Evolutionary conservation across 1,284 basidiomycete genomes (phyloP).

Genomic region (Trichosporon faecale): DNA sequence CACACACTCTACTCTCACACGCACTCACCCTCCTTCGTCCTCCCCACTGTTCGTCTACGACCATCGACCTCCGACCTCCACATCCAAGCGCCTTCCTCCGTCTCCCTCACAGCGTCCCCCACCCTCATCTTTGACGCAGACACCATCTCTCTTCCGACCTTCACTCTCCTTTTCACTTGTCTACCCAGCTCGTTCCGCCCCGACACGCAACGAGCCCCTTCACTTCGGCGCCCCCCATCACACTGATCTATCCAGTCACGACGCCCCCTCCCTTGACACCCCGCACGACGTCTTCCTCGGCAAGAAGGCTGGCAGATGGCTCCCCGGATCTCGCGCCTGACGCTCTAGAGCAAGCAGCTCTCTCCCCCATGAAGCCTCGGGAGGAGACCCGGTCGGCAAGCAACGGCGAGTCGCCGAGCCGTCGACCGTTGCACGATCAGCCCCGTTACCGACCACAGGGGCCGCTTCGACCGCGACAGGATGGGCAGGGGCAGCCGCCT

Average conservation of each 20-base stretch:
- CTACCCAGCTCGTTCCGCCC: neutral
- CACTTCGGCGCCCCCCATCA: neutral
- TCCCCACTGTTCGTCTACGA: neutral
- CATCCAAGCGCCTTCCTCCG: neutral
- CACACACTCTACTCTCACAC: too few relatives aligned
- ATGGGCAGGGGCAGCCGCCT: neutral
- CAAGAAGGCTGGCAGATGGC: neutral
- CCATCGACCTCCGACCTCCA: neutral
- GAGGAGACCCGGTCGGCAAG: neutral
- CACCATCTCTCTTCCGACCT: neutral
- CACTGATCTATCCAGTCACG: neutral
- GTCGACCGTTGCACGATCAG: neutral
- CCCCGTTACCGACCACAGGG: neutral
- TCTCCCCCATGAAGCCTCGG: neutral
- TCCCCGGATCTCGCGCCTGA: too few relatives aligned
- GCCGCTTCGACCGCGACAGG: neutral
- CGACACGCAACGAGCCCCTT: neutral
- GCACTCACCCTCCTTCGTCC: neutral
- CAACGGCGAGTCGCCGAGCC: neutral
- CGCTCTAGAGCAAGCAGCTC: neutral
- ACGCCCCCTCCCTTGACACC: neutral
- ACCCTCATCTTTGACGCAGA: neutral
- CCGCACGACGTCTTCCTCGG: neutral
- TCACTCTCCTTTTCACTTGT: neutral
- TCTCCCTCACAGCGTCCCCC: neutral